Conservation (phyloP, 495 filamentous ascomycete species). For the Beverwykella pulmonaria region DNA sequence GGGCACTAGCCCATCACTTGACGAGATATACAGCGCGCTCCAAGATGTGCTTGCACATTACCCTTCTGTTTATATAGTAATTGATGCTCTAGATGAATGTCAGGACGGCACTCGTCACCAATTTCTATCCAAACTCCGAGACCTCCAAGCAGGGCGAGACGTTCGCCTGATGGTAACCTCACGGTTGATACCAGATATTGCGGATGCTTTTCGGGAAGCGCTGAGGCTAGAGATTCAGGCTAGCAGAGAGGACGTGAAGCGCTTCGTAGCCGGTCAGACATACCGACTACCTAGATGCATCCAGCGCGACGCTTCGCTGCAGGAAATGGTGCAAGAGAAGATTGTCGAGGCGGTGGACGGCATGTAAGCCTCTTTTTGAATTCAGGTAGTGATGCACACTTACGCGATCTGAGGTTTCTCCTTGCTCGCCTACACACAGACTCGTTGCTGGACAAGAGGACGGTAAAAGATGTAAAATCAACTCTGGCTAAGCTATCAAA, state of each 20-base stretch:
- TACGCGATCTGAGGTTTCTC: conserved; percentile 53
- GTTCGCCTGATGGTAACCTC: neutral
- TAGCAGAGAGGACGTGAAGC: neutral
- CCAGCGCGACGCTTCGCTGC: neutral
- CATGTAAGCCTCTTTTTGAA: neutral
- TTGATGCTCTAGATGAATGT: conserved; percentile 2
- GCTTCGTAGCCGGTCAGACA: neutral
- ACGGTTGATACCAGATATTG: neutral
- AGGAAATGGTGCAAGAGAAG: neutral
- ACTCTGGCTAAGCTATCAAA: conserved; percentile 46
- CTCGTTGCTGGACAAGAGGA: conserved; percentile 48
- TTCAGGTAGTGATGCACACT: neutral
- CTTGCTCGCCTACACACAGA: conserved; percentile 55
- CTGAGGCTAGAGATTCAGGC: neutral
- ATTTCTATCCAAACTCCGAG: neutral
- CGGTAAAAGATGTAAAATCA: conserved; percentile 40
- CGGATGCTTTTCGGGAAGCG: neutral
- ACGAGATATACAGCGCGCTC: neutral
- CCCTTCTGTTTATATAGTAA: neutral
- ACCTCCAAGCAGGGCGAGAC: neutral
- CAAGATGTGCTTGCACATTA: neutral
- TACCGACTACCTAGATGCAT: conserved; percentile 2
- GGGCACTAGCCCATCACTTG: neutral
- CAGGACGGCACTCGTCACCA: neutral
- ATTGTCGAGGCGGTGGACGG: neutral